Percentiles rank a stretch among this genome's conserved stretches.
Evolutionary conservation across 495 filamentous ascomycete genomes (phyloP).

Genomic region (Aspergillus conjunctus): DNA sequence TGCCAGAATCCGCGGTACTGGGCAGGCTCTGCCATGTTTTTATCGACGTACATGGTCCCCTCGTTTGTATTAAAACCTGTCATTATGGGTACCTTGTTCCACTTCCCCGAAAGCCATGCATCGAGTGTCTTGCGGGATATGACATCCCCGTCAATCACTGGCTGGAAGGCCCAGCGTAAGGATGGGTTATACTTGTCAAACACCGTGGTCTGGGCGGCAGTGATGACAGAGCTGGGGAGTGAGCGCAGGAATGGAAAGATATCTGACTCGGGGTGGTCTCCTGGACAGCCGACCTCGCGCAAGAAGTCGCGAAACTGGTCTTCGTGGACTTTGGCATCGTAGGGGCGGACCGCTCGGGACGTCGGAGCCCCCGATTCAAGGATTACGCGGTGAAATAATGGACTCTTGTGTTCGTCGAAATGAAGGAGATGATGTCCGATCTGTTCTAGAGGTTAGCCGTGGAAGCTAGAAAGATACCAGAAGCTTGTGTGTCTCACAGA

Average conservation of each 20-base stretch:
- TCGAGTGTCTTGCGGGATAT: constrained; percentile 59
- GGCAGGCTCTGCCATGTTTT: constrained; percentile 39
- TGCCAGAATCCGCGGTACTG: constrained; percentile 60
- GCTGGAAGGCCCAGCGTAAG: constrained; percentile 69
- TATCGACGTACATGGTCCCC: constrained; percentile 60
- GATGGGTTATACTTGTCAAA: constrained; percentile 56
- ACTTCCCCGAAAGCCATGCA: constrained; percentile 53
- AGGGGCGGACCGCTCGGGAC: constrained; percentile 60
- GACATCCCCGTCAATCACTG: constrained; percentile 61
- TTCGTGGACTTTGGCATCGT: constrained; percentile 58
- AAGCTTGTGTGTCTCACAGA: constrained; percentile 39
- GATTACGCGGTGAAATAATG: constrained; percentile 63
- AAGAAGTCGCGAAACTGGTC: constrained; percentile 63
- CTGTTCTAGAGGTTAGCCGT: constrained; percentile 30
- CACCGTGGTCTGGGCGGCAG: constrained; percentile 50
- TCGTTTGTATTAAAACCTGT: constrained; percentile 70
- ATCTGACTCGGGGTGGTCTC: constrained; percentile 39
- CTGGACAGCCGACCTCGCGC: constrained; percentile 38
- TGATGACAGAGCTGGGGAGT: constrained; percentile 47
- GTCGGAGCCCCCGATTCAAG: constrained; percentile 65
- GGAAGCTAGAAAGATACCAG: constrained; percentile 6
- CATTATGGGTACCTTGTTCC: constrained; percentile 61
- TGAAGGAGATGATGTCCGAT: constrained; percentile 67
- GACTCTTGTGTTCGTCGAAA: constrained; percentile 32
- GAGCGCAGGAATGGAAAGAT: constrained; percentile 55